These are phyloP conservation scores for Tilletiopsis washingtonensis DNA, from an alignment of 1,284 basidiomycete species.

Conservation along the genomic window DNA sequence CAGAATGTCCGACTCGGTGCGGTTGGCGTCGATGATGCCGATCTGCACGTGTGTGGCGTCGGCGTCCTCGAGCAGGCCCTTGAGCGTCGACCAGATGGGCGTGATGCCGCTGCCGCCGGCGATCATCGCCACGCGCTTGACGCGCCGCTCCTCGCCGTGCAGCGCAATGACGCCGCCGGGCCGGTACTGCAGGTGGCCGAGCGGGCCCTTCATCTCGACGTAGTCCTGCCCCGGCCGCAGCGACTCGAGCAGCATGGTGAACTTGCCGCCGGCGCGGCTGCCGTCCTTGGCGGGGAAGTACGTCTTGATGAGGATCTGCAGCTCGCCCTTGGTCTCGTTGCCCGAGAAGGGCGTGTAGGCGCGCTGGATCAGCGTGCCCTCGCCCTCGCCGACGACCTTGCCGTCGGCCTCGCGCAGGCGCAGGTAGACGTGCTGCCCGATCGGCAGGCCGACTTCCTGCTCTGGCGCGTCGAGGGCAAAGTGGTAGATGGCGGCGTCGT, in stretches of 20 bases:
- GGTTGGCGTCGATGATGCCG: constrained; percentile 57
- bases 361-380: constrained; percentile 55
- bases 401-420: constrained; percentile 16
- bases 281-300: constrained; percentile 52
- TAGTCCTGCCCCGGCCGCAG: constrained; percentile 52
- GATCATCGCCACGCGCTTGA: constrained; percentile 56
- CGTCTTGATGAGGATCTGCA: constrained; percentile 56
- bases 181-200: constrained; percentile 58
- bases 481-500: constrained; percentile 56
- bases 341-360: constrained; percentile 61
- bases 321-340: constrained; percentile 51
- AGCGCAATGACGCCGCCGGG: constrained; percentile 51
- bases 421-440: constrained; percentile 58
- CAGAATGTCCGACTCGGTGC: constrained; percentile 53
- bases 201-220: constrained; percentile 61
- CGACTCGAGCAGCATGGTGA: constrained; percentile 56
- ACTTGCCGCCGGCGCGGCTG: constrained; percentile 53
- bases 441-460: constrained; percentile 57
- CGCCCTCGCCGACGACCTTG: constrained; percentile 1
- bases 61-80: constrained; percentile 52
- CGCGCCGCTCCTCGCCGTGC: constrained; percentile 48
- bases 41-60: constrained; percentile 50
- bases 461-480: constrained; percentile 53
- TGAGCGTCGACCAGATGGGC: constrained; percentile 50
- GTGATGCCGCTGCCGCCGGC: constrained; percentile 61